A percentile compares a stretch with the other conserved stretches of the same genome.
Evolutionary conservation across 2,329 filamentous ascomycete species (phyloP).

Genomic region (Diaporthe citri): DNA sequence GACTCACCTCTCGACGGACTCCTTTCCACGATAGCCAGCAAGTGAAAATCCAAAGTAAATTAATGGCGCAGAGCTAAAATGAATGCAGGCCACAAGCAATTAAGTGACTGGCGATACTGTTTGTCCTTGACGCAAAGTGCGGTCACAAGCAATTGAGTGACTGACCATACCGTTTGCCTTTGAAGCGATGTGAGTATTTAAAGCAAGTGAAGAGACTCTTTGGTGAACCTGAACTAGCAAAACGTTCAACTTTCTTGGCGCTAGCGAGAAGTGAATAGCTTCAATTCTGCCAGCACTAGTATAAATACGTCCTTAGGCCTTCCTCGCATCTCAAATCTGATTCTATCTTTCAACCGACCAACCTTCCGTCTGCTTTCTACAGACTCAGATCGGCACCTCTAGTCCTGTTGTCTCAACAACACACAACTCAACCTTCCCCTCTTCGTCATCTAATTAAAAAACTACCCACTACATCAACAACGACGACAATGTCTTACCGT

Average conservation of each 20-base stretch:
- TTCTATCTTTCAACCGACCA: neutral
- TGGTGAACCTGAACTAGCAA: neutral
- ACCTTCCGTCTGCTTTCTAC: neutral
- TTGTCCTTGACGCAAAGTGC: neutral
- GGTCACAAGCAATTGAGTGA: neutral
- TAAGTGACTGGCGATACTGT: neutral
- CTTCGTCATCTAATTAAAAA: neutral
- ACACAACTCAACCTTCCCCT: no score
- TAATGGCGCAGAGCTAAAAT: neutral
- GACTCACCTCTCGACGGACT: no score
- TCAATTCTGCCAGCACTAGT: neutral
- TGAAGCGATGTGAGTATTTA: neutral
- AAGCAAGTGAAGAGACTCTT: neutral
- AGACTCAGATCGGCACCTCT: no score
- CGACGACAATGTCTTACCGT: neutral
- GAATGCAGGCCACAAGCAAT: neutral
- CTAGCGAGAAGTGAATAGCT: neutral
- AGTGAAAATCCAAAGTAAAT: neutral
- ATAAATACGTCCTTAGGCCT: neutral
- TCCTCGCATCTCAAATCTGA: neutral
- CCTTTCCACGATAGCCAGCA: no score
- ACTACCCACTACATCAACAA: no score
- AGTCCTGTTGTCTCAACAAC: neutral
- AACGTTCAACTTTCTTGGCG: no score
- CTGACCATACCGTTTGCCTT: neutral